Conservation (phyloP, 768 basidiomycete genomes). For the Russula griseocarnosa region DNA sequence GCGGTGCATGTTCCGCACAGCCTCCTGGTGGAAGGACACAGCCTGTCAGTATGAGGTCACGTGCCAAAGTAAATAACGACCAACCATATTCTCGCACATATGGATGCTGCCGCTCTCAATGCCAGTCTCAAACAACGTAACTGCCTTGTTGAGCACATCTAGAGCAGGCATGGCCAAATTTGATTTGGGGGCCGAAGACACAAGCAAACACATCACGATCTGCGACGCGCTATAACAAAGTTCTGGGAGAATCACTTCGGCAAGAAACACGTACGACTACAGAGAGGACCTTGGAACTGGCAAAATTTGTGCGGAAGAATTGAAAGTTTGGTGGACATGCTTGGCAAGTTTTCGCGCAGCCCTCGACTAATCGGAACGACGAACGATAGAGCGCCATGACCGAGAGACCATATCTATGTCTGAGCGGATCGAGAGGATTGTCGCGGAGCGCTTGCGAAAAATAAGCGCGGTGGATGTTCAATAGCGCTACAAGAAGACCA, state of each 20-base stretch:
- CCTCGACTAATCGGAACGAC: constrained; percentile 59
- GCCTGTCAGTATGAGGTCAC: not conserved
- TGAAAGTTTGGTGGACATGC: constrained; percentile 37
- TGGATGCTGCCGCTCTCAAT: constrained; percentile 30
- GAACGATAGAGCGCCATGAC: constrained; percentile 70
- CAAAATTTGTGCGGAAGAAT: constrained; percentile 44
- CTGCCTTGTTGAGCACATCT: constrained; percentile 36
- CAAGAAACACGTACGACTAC: constrained; percentile 50
- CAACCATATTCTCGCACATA: constrained; percentile 30
- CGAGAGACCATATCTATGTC: constrained; percentile 63
- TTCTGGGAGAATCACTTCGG: not conserved
- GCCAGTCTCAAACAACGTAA: constrained; percentile 35
- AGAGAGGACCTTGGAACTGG: constrained; percentile 67
- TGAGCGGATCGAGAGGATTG: constrained; percentile 50
- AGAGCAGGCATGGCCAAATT: constrained; percentile 38
- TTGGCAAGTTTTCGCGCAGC: constrained; percentile 44
- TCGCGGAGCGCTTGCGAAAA: constrained; percentile 66
- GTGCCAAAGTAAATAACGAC: not conserved
- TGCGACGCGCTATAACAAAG: constrained; percentile 29
- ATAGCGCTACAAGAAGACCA: constrained; percentile 41
- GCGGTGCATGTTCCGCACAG: constrained; percentile 33
- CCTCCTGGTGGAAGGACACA: constrained; percentile 28
- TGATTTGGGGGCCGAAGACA: constrained; percentile 38
- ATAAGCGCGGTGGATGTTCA: constrained; percentile 64
- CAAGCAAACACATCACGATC: constrained; percentile 43